Conservation (phyloP, 352 stramenopile species). For the Blastocystis sp. region DNA sequence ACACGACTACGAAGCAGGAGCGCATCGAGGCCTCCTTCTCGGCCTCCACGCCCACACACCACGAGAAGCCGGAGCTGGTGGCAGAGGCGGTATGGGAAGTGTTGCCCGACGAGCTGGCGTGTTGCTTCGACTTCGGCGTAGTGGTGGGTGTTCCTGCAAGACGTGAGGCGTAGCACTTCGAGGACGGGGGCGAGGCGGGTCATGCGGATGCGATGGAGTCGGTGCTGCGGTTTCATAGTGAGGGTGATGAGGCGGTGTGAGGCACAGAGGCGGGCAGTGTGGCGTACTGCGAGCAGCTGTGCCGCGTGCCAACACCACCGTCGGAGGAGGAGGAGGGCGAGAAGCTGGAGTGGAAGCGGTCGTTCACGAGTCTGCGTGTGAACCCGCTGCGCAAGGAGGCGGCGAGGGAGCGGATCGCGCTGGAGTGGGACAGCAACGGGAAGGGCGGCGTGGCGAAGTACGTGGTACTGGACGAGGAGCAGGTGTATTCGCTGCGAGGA, state of each 20-base stretch:
- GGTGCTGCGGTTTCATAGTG: conserved; percentile 1
- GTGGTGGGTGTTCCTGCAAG: background rate
- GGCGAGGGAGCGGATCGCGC: conserved; percentile 3
- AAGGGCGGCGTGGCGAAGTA: conserved; percentile 24
- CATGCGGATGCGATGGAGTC: background rate
- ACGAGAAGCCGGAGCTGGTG: conserved; percentile 15
- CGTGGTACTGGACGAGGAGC: conserved; percentile 8
- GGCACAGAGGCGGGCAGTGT: background rate
- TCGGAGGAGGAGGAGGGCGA: background rate
- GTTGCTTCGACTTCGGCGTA: conserved; percentile 39
- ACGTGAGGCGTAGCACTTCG: conserved; percentile 15
- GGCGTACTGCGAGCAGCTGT: conserved; percentile 29
- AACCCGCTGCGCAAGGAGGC: background rate
- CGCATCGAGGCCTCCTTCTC: conserved; percentile 44
- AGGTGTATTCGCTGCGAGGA: conserved; percentile 29
- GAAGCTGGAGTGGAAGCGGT: conserved; percentile 42
- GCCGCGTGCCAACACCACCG: background rate
- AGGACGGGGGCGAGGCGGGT: background rate
- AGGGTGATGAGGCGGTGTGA: background rate
- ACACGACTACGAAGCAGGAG: background rate
- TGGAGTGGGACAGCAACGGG: conserved; percentile 16
- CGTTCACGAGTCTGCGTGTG: background rate
- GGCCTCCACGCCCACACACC: background rate
- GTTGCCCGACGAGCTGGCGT: conserved; percentile 11
- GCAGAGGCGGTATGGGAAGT: conserved; percentile 45